Base-by-base conservation (phyloP, 495 filamentous ascomycete genomes). In the Penicillium silybi region DNA sequence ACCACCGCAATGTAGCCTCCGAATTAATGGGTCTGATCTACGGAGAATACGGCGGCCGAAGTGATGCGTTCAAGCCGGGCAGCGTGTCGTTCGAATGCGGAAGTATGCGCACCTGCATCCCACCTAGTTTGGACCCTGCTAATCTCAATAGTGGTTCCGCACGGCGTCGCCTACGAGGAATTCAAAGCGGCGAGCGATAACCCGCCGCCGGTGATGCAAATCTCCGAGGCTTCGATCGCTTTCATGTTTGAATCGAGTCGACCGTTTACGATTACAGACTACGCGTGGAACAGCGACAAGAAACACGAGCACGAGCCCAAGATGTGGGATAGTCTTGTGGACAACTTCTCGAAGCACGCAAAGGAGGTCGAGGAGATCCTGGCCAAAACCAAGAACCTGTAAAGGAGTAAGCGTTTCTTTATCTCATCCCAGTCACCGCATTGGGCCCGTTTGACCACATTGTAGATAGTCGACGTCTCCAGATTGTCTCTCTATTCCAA, bases 91-190 rank as follows among this genome's bases (percentile, higher is more conserved):
- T 84, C 49, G 80, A 85, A 55, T 80, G 76, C 42, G 76, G 78
- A 7, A 79, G 67, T 68, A 68, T 41, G 69, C 53, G n/a, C 9
- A 46, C 16, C 23, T 13, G 37, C 18, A 18, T 26, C 20, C 7
- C 11, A n/a, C 10, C 19, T 25, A 10, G 18, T 29, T 29, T n/a
- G 35, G 18, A 10, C 47, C 29, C 41, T 44, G 16, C n/a, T 32
- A 10, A 52, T 27, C 15, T 1, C 4, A 13, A 46, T 16, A 70
- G 67, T 81, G 72, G 74, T 79, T 3, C 79, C 79, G 10, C 80
- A 85, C 48, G 80, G 80, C 13, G 74, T 80, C 15, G 82, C 76
- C 15, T 85, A 84, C 25, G 82, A 84, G 41, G 80, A 86, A 67
- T 86, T 83, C 50, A 83, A 84, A 32, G 78, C 78, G 3, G 81